These are phyloP conservation scores for Aspergillus unguis DNA, from an alignment of 2,329 filamentous ascomycete genomes.

Conservation along the genomic window DNA sequence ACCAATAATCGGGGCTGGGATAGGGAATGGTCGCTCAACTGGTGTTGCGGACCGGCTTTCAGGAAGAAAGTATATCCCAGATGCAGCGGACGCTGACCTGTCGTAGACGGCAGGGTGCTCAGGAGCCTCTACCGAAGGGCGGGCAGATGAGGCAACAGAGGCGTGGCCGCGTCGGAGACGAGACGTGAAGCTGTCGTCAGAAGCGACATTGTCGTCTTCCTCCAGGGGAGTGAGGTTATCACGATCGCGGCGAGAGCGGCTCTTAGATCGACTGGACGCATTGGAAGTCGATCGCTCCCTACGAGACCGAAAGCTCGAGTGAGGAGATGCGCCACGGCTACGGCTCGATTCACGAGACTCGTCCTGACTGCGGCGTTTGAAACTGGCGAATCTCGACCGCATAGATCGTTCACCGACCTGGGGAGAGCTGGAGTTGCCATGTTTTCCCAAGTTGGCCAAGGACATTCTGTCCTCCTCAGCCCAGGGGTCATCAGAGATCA, in stretches of 20 bases:
- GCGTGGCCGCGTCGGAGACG: conserved; percentile 24
- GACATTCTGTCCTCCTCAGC: conserved; percentile 36
- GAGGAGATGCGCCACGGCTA: conserved; percentile 37
- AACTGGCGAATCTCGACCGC: conserved; percentile 27
- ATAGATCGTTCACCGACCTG: conserved; percentile 31
- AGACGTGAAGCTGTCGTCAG: conserved; percentile 24
- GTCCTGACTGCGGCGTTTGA: conserved; percentile 33
- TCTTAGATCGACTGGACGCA: conserved; percentile 53
- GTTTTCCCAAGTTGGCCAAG: conserved; percentile 27
- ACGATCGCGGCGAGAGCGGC: conserved; percentile 51
- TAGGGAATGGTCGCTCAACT: conserved; percentile 32
- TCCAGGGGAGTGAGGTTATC: conserved; percentile 54
- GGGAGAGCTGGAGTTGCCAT: conserved; percentile 40
- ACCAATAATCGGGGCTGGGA: conserved; percentile 37
- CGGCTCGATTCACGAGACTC: conserved; percentile 34
- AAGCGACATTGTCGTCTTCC: conserved; percentile 39
- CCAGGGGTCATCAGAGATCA: conserved; percentile 34
- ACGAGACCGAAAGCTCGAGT: conserved; percentile 38
- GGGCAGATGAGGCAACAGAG: conserved; percentile 34
- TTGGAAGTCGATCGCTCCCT: conserved; percentile 57
- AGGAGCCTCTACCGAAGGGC: conserved; percentile 36
- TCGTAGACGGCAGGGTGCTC: conserved; percentile 29
- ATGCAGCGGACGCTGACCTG: conserved; percentile 38
- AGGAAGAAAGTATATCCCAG: conserved; percentile 36
- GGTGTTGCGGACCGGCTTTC: conserved; percentile 37